Percentiles rank a stretch among this genome's conserved stretches.
phyloP scores from a whole-genome alignment of 768 basidiomycete genomes.

The Megacollybia marginata region DNA sequence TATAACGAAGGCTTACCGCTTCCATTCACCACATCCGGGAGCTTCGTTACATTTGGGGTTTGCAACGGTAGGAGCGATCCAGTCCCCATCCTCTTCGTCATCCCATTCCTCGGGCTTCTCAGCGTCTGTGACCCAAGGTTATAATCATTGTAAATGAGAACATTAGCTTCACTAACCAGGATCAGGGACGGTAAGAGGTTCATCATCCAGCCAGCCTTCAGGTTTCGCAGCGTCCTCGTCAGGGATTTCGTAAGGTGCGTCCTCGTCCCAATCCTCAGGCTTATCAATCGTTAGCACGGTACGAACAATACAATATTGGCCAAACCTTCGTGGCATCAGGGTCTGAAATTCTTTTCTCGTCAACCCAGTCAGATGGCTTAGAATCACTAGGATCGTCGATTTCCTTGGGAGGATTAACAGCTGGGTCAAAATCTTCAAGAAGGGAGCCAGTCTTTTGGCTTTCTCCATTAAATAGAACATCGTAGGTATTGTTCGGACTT shows the following conservation, averaged over 20 bases:
- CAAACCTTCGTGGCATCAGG: conserved; percentile 74
- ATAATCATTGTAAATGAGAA: background rate
- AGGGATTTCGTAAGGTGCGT: conserved; percentile 84
- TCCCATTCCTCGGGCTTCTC: conserved; percentile 99
- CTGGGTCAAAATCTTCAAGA: conserved; percentile 87
- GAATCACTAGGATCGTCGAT: conserved; percentile 89
- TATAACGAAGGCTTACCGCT: conserved; percentile 41
- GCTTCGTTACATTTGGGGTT: conserved; percentile 90
- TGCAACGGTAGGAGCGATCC: conserved; percentile 82
- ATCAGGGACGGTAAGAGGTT: conserved; percentile 74
- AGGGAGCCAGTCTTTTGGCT: conserved; percentile 73
- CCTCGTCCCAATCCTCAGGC: conserved; percentile 98
- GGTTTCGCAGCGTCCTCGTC: conserved; percentile 88
- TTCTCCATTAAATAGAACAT: conserved; percentile 86
- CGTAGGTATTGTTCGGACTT: conserved; percentile 91
- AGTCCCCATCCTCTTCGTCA: conserved; percentile 98
- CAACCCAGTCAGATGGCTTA: conserved; percentile 94
- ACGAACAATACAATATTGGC: conserved; percentile 1
- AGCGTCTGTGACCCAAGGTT: conserved; percentile 40
- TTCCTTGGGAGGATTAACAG: conserved; percentile 89
- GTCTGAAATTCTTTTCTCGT: conserved; percentile 79
- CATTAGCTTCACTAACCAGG: conserved; percentile 46
- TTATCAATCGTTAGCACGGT: conserved; percentile 13
- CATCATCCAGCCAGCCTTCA: conserved; percentile 93
- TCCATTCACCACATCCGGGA: conserved; percentile 95